A percentile compares a stretch with the other conserved stretches of the same genome.
These are phyloP conservation scores for Pythium dissotocum DNA, from an alignment of 352 stramenopile genomes.

Conservation along the genomic window DNA sequence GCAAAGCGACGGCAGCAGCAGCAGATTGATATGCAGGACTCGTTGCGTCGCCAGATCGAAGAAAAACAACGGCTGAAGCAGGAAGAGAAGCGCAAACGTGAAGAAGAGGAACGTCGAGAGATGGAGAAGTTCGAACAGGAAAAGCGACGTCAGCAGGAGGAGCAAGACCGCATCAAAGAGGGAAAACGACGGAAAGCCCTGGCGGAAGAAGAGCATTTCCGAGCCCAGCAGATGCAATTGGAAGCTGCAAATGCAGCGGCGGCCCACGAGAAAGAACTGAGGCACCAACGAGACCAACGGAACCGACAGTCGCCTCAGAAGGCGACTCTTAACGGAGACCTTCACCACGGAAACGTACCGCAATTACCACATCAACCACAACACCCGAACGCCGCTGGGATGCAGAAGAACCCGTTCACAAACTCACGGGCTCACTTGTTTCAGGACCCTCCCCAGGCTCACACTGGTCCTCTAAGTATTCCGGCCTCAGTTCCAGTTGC, in stretches of 20 bases:
- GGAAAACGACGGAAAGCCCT: conserved; percentile 47
- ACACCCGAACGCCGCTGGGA: conserved; percentile 4
- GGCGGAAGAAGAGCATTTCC: conserved; percentile 43
- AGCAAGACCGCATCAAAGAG: conserved; percentile 45
- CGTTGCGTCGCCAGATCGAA: conserved; percentile 57
- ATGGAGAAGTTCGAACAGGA: conserved; percentile 55
- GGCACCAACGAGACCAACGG: conserved; percentile 33
- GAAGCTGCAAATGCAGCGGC: conserved; percentile 33
- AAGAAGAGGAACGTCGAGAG: conserved; percentile 59
- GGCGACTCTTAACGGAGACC: background rate
- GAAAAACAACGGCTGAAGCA: conserved; percentile 66
- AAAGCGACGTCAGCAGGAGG: conserved; percentile 40
- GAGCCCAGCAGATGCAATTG: conserved; percentile 34
- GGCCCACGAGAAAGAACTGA: conserved; percentile 40
- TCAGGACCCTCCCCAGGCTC: conserved; percentile 33
- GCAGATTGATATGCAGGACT: conserved; percentile 52
- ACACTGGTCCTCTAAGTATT: conserved; percentile 1
- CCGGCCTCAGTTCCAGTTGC: background rate
- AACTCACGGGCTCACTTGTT: conserved; percentile 60
- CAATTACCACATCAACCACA: background rate
- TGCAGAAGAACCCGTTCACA: conserved; percentile 44
- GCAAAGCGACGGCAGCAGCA: conserved; percentile 26
- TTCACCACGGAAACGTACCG: conserved; percentile 21
- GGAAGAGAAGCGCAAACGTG: conserved; percentile 50
- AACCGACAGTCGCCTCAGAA: background rate